Base-by-base conservation (phyloP, 225 moss, liverwort and hornwort genomes). In the Pseudoscleropodium purum region DNA sequence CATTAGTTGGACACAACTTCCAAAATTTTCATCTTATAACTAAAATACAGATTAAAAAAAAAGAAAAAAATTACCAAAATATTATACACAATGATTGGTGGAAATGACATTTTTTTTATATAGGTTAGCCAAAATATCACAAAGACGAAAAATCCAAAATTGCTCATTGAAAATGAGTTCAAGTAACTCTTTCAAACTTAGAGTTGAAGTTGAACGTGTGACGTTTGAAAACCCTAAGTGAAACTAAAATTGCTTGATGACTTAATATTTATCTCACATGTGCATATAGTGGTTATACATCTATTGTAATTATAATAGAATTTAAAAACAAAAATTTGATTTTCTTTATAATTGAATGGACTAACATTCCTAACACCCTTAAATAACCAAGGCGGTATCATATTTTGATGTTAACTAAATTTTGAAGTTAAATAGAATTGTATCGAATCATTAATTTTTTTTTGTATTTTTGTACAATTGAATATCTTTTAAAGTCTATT, bases 51-150 rank as follows among this genome's bases (percentile, higher is more conserved):
- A 29, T 45, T 0, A 43, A 74, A 4, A 11, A 7, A 18, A 47
- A 30, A 18, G 1, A 30, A 1, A 30, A 18, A 2, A 30, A 0
- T 75, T 49, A 11, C 4, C 7, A 31, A 31, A 18, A 11, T 30
- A 45, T 0, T 30, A 11, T 75, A 74, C 6, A 11, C 0, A 1
- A 3, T 74, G 5, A 45, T 29, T 27, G 3, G 2, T 73, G 6
- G 9, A 31, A 30, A 18, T 75, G 11, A 2, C 47, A 75, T 47
- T 30, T 30, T 11, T 11, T 1, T 47, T 18, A 18, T 31, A 19
- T 11, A 10, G 47, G 18, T 49, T 18, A 47, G 47, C 8, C 6
- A 74, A 18, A 31, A 30, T 18, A 31, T 30, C 11, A 18, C 0
- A 12, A 49, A 47, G 5, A 33, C 0, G 2, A 31, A 33, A 20